Evolutionary conservation across 2,329 filamentous ascomycete species (phyloP), one percentile per base, ranked within the genome.

Genomic region (Microdochium trichocladiopsis): DNA sequence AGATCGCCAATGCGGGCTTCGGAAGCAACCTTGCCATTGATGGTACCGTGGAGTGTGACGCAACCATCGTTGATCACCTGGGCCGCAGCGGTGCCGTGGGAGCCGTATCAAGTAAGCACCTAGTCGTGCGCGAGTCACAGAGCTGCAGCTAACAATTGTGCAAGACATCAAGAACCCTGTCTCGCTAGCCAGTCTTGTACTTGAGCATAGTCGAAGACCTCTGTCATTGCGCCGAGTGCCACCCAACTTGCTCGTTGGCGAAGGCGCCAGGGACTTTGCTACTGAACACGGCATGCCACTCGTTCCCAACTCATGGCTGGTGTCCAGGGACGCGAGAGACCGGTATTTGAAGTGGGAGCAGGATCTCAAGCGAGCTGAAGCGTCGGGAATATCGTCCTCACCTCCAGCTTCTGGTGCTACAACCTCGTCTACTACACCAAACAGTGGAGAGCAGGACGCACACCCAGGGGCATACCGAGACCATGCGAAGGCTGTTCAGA

Each of bases 1-100:
- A 96, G 62, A 95, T 99, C 58, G 99, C 95, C 33, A 99, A 99
- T 67, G 89, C 93, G 36, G 94, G 94, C 0, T 97, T 88, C 66
- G 94, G 95, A 48, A 99, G 94, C 70, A 99, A 99, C 62, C 75
- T 99, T 23, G 86, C 90, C 47, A 88, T 95, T 56, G 87, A 96
- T 60, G 94, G 94, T 1, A 82, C 84, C 1, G 94, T 97, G 12
- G 94, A 99, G 68, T 95, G 92, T 60, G 94, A 99, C 73, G 94
- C 94, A 52, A 92, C 90, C 1, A 82, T 99, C 51, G 88, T 99
- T 41, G 92, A 99, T 63, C 88, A 97, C 66, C 75, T 86, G 50
- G 94, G 95, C 43, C 84, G 91, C 57, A 97, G 93, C 66, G 94
- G 94, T 59, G 94, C 91, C 43, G 95, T 90, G 58, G 95, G 94